phyloP scores from a whole-genome alignment of 495 filamentous ascomycete species.

The Talaromyces stipitatus region DNA sequence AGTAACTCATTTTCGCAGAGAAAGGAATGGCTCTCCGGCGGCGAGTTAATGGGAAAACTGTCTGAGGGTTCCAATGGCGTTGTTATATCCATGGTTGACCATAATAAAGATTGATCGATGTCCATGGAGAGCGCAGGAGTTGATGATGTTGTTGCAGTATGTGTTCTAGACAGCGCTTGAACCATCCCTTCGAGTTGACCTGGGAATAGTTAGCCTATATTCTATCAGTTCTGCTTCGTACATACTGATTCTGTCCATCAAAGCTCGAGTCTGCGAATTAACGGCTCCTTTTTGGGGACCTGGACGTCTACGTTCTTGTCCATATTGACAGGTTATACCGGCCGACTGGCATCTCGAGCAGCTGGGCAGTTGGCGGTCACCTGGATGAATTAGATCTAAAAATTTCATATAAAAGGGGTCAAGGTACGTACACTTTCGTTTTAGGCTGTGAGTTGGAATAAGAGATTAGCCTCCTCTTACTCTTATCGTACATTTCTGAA shows the following conservation, averaged over 20 bases:
- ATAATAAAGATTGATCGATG: neutral
- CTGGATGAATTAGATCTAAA: neutral
- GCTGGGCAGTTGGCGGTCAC: neutral
- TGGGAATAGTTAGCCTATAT: neutral
- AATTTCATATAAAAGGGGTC: neutral
- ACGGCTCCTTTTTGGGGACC: slow-evolving; percentile 4
- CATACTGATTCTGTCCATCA: slow-evolving; percentile 4
- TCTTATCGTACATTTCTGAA: too few species aligned
- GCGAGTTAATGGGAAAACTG: neutral
- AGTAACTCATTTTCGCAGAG: neutral
- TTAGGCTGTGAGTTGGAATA: neutral
- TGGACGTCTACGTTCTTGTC: neutral
- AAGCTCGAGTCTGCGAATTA: neutral
- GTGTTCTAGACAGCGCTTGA: neutral
- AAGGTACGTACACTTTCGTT: neutral
- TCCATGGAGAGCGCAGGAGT: neutral
- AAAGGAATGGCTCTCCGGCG: neutral
- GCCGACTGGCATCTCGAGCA: neutral
- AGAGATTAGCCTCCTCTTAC: too few species aligned
- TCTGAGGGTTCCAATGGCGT: neutral
- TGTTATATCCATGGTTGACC: neutral
- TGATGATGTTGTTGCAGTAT: neutral
- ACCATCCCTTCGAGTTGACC: neutral
- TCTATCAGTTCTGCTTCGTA: neutral
- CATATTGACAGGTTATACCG: neutral